Conservation (phyloP, 441 rosid genomes). For the Erodium moschatum region DNA sequence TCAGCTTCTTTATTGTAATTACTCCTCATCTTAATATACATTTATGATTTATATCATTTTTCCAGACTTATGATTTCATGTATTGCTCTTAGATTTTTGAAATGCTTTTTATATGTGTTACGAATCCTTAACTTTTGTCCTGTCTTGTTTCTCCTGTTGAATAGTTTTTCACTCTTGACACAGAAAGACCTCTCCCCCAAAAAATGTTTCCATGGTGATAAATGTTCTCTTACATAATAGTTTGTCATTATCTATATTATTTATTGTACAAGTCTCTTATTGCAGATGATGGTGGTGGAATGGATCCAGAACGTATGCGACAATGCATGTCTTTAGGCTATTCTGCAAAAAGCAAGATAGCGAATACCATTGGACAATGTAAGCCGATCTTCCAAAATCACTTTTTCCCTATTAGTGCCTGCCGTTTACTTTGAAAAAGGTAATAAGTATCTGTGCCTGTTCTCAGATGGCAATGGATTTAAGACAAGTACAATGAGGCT, state of each 20-base stretch:
- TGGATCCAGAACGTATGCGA: constrained; percentile 82
- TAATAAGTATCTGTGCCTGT: constrained; percentile 14
- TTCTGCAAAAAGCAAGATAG: constrained; percentile 80
- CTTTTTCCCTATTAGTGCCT: not conserved
- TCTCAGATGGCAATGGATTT: constrained; percentile 90
- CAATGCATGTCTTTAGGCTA: constrained; percentile 88
- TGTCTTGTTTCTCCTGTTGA: not conserved
- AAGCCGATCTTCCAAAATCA: constrained; percentile 12
- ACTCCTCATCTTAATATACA: not conserved
- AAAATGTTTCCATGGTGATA: not conserved
- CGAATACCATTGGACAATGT: constrained; percentile 89
- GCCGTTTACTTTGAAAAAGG: not conserved
- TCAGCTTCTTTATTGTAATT: not conserved
- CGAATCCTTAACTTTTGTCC: not conserved
- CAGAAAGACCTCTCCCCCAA: too few relatives aligned
- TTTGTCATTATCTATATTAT: not conserved
- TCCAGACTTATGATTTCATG: not conserved
- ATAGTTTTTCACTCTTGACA: too few relatives aligned
- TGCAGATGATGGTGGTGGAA: constrained; percentile 91
- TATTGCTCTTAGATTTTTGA: not conserved
- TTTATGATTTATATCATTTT: not conserved
- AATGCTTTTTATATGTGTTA: not conserved
- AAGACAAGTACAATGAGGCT: constrained; percentile 98
- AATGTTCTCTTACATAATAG: not conserved
- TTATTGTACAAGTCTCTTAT: not conserved